Base-by-base conservation (phyloP, 768 basidiomycete genomes). In the Cystoderma amianthinum region DNA sequence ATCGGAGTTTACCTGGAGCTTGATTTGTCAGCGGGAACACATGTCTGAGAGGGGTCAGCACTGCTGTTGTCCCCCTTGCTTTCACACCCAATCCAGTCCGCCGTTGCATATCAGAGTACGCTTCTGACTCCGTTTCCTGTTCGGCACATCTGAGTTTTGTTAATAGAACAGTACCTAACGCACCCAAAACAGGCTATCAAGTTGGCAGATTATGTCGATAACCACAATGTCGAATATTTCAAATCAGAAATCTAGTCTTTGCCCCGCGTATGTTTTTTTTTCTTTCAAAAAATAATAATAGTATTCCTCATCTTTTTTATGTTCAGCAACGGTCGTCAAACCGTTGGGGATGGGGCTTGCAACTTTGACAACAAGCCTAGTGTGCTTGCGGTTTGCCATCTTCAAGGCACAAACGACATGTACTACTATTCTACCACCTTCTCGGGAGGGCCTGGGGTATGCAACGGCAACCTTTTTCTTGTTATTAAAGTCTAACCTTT, bases 271-370 rank as follows among this genome's bases (percentile, higher is more conserved):
- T 40, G 81, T 67, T 39, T 46, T 30, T 40, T 36, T 35, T 32
- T 30, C 15, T 30, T 30, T 30, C 10, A 15, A 9, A 15, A 30
- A 15, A 30, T 9, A 30, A 30, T 30, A 9, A 30, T 15, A 9
- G 28, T 9, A 9, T 9, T 30, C 15, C 28, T 9, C 28, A 15
- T 42, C 24, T n/a, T n/a, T n/a, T n/a, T n/a, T n/a, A n/a, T n/a
- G n/a, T 52, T 28, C 60, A 92, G 89, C 89, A 91, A 91, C 88
- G 89, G 86, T 68, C 79, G 86, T 86, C 83, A 80, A 70, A 75
- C 83, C 88, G 89, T 91, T 92, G 89, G 88, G 68, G 89, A 92
- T 90, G 89, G 89, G 89, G 89, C 89, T 79, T 72, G 71, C 68
- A 73, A 74, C 68, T 76, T 78, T 78, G 81, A 82, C 81, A 72